Conservation (phyloP, 116 monocot genomes). For the Papilionanthe hybrid region DNA sequence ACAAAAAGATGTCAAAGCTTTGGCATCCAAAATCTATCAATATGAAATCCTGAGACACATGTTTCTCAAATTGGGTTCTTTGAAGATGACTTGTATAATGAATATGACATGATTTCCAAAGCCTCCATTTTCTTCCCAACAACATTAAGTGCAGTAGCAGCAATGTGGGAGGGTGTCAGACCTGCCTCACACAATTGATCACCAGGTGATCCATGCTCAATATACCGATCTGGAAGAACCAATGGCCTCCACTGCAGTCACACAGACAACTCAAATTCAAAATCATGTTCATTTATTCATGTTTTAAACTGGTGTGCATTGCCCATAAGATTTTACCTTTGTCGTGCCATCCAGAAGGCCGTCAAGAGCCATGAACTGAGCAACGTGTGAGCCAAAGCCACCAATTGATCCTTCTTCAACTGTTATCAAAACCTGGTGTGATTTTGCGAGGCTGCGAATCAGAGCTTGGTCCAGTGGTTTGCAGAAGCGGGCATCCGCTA, state of each 20-base stretch:
- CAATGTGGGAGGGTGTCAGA: constrained; percentile 78
- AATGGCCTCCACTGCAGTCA: constrained; percentile 84
- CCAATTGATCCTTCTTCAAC: constrained; percentile 95
- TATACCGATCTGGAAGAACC: constrained; percentile 89
- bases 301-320: background rate
- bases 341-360: constrained; percentile 75
- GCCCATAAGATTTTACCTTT: constrained; percentile 38
- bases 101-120: constrained; percentile 51
- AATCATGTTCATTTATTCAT: background rate
- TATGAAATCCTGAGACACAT: no score
- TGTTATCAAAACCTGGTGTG: constrained; percentile 76
- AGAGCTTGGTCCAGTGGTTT: constrained; percentile 81
- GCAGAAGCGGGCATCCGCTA: constrained; percentile 92
- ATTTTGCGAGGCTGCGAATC: constrained; percentile 63
- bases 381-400: constrained; percentile 92
- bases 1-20: no score
- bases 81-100: no score
- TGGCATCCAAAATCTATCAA: no score
- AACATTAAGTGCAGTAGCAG: constrained; percentile 81
- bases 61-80: no score
- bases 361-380: constrained; percentile 88
- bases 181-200: constrained; percentile 86
- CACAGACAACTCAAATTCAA: background rate
- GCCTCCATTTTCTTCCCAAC: constrained; percentile 83
- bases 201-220: constrained; percentile 77